These are phyloP conservation scores for Psidium friedrichsthalianum DNA, from an alignment of 345 rosid genomes.

Conservation along the genomic window DNA sequence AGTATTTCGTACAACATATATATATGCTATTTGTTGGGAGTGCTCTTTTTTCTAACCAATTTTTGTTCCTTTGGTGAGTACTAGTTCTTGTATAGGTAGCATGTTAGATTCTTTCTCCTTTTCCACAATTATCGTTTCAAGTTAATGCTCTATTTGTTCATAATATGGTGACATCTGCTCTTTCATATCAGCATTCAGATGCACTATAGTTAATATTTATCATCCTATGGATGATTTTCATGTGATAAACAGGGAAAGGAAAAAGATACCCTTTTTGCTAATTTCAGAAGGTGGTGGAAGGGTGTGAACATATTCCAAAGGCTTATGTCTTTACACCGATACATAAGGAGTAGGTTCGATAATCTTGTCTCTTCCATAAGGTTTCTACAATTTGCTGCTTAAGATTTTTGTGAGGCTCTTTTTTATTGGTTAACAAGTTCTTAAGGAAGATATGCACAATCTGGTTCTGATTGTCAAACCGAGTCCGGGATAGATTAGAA, in stretches of 20 bases:
- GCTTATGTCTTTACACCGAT: constrained; percentile 84
- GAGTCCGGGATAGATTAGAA: neutral
- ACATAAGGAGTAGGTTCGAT: constrained; percentile 67
- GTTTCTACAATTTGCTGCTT: neutral
- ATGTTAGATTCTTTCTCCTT: neutral
- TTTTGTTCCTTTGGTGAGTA: neutral
- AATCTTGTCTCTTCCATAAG: neutral
- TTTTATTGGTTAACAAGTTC: neutral
- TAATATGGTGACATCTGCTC: neutral
- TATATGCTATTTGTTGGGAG: neutral
- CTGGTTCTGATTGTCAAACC: neutral
- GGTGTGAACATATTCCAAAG: constrained; percentile 73
- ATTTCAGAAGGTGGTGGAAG: constrained; percentile 98
- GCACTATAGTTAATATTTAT: neutral
- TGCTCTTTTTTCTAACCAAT: neutral
- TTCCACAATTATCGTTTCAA: neutral
- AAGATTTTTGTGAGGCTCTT: neutral
- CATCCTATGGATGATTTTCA: neutral
- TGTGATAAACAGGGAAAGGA: constrained; percentile 27
- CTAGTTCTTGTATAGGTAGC: neutral
- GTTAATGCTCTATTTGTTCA: neutral
- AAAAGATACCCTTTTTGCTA: constrained; percentile 51
- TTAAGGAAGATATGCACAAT: neutral
- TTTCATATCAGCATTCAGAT: neutral
- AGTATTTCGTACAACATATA: neutral